A percentile compares a stretch with the other conserved stretches of the same genome.
phyloP scores from a whole-genome alignment of 1,284 basidiomycete genomes.

The Cutaneotrichosporon daszewskae region DNA sequence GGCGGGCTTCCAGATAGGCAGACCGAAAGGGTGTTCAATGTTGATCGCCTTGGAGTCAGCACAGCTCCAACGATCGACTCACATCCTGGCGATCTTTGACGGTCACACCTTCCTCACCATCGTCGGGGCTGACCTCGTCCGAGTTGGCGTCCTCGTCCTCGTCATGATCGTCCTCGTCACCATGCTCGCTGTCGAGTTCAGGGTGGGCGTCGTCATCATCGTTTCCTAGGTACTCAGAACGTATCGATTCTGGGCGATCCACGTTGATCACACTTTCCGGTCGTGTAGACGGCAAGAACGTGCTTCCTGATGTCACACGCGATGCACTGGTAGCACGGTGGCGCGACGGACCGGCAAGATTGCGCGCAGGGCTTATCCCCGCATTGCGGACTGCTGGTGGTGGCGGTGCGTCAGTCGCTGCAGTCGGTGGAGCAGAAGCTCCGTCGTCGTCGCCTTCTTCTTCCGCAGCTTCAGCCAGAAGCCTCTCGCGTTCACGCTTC shows the following conservation, averaged over 20 bases:
- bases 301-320: too few relatives aligned
- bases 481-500: constrained; percentile 33
- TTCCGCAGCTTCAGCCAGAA: constrained; percentile 15
- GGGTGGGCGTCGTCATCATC: too few relatives aligned
- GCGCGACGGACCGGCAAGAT: background rate
- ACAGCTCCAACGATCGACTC: constrained; percentile 19
- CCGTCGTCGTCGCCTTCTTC: constrained; percentile 19
- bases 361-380: constrained; percentile 2
- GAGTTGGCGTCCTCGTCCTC: constrained; percentile 36
- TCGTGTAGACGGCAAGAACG: too few relatives aligned
- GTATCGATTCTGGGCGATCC: too few relatives aligned
- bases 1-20: constrained; percentile 99
- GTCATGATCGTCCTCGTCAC: constrained; percentile 30
- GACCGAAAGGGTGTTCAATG: constrained; percentile 97
- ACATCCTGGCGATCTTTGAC: constrained; percentile 94
- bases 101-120: constrained; percentile 78
- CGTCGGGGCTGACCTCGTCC: constrained; percentile 28
- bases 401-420: background rate
- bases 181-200: background rate
- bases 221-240: too few relatives aligned
- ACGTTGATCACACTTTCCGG: too few relatives aligned
- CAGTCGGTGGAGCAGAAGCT: background rate
- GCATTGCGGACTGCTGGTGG: background rate
- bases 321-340: constrained; percentile 5
- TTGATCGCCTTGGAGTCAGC: constrained; percentile 62